Evolutionary conservation across 768 basidiomycete genomes (phyloP), one percentile per base, ranked within the genome.

Genomic region (Antrodiella citrinella): DNA sequence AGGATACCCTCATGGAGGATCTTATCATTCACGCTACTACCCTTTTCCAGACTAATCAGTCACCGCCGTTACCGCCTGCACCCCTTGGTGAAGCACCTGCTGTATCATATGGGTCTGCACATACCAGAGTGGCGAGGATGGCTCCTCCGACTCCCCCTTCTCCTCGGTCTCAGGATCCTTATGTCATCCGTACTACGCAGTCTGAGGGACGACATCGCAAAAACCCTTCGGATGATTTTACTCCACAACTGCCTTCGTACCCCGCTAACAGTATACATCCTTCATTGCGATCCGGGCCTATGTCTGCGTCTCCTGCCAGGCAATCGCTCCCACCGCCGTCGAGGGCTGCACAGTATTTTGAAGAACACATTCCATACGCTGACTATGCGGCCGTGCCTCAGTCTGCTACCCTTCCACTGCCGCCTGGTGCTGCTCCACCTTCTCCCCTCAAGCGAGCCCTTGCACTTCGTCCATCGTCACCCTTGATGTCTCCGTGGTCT

Each of bases 1-100:
- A 84, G 80, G 81, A 84, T 52, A 74, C 77, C 0, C 67, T 93
- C 13, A 85, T 93, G 78, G 92, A 93, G 62, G 90, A 93, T 62
- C 67, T 96, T 24, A 91, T 96, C 56, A 76, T 70, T 20, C 74
- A 88, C 62, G 75, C 81, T 0, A 71, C 75, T 50, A 65, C 79
- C 13, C 71, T 95, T 13, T 91, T 88, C 61, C 82, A 85, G 63
- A 49, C 49, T 47, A 26, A 42, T 38, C 67, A 69, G 50, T 84
- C 85, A 3, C 83, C 86, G 4, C 85, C 87, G 12, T 70, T 89
- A 44, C 83, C 89, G 3, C 82, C 84, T 2, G 82, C 84, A 3
- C 86, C 87, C 18, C 60, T 73, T 12, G 82, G 81, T 19, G 85
- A 87, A 62, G 72, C 79, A 1, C 66, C 74, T 0, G 64, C 69